A percentile compares a stretch with the other conserved stretches of the same genome.
phyloP scores from a whole-genome alignment of 2,329 filamentous ascomycete species.

The Alternaria ventricosa region DNA sequence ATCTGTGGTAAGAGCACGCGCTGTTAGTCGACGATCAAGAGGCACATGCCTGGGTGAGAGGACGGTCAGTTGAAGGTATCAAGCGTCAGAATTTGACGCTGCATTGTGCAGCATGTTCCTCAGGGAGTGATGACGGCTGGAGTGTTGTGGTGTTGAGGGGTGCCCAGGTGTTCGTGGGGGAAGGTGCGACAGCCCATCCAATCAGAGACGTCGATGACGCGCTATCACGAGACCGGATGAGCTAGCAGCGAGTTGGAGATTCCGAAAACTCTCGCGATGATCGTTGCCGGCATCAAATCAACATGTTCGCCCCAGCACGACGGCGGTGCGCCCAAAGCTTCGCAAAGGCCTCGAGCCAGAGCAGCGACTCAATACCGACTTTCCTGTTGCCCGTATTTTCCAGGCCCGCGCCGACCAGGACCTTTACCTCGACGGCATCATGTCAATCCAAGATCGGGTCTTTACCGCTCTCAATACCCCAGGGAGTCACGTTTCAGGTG shows the following conservation, averaged over 20 bases:
- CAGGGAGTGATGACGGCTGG: not conserved
- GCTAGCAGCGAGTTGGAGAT: constrained; percentile 19
- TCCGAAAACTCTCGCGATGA: constrained; percentile 35
- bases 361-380: constrained; percentile 65
- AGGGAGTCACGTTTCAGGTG: constrained; percentile 70
- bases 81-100: not conserved
- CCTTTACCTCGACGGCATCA: constrained; percentile 74
- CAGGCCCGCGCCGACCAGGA: constrained; percentile 51
- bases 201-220: constrained; percentile 12
- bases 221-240: constrained; percentile 23
- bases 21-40: constrained; percentile 15
- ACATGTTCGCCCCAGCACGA: constrained; percentile 71
- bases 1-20: constrained; percentile 14
- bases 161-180: not conserved
- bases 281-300: constrained; percentile 28
- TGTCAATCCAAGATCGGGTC: constrained; percentile 83
- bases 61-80: not conserved
- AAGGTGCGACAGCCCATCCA: not conserved
- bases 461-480: constrained; percentile 58
- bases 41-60: not conserved
- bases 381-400: constrained; percentile 79
- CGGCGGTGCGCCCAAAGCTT: constrained; percentile 62
- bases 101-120: not conserved
- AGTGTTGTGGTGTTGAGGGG: constrained; percentile 9
- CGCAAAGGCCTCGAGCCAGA: constrained; percentile 51